Base-by-base conservation (phyloP, 2,329 filamentous ascomycete species). In the Nectriaceae sp. region DNA sequence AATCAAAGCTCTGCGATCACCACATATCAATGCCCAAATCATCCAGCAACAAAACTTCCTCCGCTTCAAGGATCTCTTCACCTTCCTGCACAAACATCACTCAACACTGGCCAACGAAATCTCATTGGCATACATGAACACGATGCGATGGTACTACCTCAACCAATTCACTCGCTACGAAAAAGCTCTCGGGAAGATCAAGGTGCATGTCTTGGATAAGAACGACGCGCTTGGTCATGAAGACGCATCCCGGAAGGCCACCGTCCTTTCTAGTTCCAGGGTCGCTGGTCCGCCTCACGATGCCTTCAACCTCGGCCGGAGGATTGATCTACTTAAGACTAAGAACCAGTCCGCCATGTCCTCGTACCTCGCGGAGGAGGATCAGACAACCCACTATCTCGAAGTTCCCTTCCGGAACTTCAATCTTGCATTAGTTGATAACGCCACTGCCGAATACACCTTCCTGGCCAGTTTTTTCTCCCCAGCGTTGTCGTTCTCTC, bases 71-170 rank as follows among this genome's bases (percentile, higher is more conserved):
- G 91, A 96, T 26, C 75, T 97, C 0, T 99, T 87, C 69, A 79
- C 83, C 5, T 99, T 97, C 64, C 77, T 99, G 24, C 84, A 90
- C 50, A 85, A 83, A 59, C 88, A 93, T 56, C 91, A 97, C 61
- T 76, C 88, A 1, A 78, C 83, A n/a, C 82, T 99, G 5, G 90
- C 90, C 8, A 87, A 92, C 44, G 90, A 99, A 69, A 96, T 99
- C 56, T 85, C 85, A 8, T 88, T 90, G 66, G 94, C 95, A 3
- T 99, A 99, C 64, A 87, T 95, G 74, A 96, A 97, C 67, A 99
- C 95, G 0, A 99, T 99, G 90, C 84, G 91, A 44, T 99, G 94
- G 94, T 99, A 99, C 65, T 97, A 97, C 66, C 73, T 88, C 44
- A 94, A 88, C 56, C 90, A 97, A 67, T 99, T 99, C 65, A 85